Percentiles rank a stretch among this genome's conserved stretches.
phyloP scores from a whole-genome alignment of 139 green algal genomes.

The Chlorella sp. region DNA sequence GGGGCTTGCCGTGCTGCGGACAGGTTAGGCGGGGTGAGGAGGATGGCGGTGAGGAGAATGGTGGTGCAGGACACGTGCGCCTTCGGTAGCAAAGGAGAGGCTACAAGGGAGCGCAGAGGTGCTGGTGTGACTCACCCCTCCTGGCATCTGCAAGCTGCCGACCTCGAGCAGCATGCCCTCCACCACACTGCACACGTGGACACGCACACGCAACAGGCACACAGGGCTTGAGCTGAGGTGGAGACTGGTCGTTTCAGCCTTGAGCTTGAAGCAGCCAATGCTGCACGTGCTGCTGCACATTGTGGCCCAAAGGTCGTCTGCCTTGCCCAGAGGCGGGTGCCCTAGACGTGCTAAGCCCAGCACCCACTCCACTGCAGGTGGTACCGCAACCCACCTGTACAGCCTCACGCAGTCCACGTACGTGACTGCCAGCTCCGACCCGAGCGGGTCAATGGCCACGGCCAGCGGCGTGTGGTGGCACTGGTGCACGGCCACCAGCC shows the following conservation, averaged over 20 bases:
- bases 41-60: no score
- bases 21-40: no score
- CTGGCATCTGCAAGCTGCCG: slow-evolving; percentile 8
- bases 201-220: no score
- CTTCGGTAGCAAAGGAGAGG: no score
- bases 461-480: slow-evolving; percentile 26
- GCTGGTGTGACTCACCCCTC: slow-evolving; percentile 1
- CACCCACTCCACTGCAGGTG: not conserved
- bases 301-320: no score
- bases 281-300: no score
- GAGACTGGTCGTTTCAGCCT: no score
- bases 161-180: slow-evolving; percentile 24
- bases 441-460: slow-evolving; percentile 24
- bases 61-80: no score
- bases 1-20: not conserved
- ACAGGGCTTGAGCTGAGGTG: no score
- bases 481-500: slow-evolving; percentile 21
- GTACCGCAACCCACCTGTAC: slow-evolving; percentile 12
- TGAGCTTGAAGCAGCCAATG: no score
- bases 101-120: no score
- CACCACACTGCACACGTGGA: slow-evolving; percentile 11
- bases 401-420: slow-evolving; percentile 22
- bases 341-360: not conserved
- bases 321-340: no score
- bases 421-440: slow-evolving; percentile 19